Conservation (phyloP, 2,329 filamentous ascomycete genomes). For the Trichoderma brevicompactum region DNA sequence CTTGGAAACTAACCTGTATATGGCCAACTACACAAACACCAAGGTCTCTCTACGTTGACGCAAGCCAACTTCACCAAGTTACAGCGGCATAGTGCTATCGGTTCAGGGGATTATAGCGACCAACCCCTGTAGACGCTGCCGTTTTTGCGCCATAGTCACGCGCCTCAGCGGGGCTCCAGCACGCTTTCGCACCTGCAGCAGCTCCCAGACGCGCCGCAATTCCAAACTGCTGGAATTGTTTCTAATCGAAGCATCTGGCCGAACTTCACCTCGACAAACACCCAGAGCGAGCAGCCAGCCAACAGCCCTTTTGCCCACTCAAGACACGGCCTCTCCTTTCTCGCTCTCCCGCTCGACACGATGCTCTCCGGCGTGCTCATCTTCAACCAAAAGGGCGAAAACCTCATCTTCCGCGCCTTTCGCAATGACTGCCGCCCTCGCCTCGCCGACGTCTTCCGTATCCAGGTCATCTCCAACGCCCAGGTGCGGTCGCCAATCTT, state of each 20-base stretch:
- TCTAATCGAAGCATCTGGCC: background rate
- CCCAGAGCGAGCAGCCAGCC: background rate
- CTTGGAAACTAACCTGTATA: too few species aligned
- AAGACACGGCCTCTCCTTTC: background rate
- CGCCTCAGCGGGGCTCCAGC: conserved; percentile 24
- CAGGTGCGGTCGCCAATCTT: conserved; percentile 97
- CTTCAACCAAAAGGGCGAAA: conserved; percentile 99
- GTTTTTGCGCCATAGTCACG: conserved; percentile 14
- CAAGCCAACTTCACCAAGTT: background rate
- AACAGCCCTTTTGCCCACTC: background rate
- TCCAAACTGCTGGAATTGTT: background rate
- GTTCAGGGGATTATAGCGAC: background rate
- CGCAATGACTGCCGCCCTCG: conserved; percentile 97
- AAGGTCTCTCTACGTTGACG: too few species aligned
- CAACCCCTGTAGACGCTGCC: background rate
- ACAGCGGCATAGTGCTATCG: background rate
- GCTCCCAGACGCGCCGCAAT: conserved; percentile 8
- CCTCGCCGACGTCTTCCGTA: conserved; percentile 98
- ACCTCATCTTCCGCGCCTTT: conserved; percentile 98
- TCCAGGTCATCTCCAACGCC: conserved; percentile 98
- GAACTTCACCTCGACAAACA: conserved; percentile 9
- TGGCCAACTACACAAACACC: too few species aligned
- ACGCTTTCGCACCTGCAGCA: conserved; percentile 16
- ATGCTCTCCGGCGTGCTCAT: conserved; percentile 98
- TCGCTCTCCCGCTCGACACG: conserved; percentile 40